Percentiles rank a stretch among this genome's conserved stretches.
Evolutionary conservation across 2,329 filamentous ascomycete genomes (phyloP).

Genomic region (Penicillium olsonii): DNA sequence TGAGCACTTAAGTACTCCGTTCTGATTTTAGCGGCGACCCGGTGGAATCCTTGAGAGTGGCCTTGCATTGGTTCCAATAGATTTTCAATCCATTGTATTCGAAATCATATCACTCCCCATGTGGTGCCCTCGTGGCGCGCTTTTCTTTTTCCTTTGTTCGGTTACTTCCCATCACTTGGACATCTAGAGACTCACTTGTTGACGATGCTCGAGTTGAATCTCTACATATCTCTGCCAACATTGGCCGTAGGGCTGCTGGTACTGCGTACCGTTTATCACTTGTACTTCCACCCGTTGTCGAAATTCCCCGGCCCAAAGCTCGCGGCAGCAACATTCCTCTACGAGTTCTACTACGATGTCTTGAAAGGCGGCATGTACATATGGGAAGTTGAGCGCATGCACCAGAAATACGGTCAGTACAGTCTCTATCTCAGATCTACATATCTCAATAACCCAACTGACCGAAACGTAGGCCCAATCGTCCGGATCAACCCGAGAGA

Average conservation of each 20-base stretch:
- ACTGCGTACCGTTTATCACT: slow-evolving; percentile 11
- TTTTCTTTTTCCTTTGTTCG: background rate
- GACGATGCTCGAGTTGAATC: background rate
- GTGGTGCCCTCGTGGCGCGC: background rate
- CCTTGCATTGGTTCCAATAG: background rate
- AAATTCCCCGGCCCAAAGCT: slow-evolving; percentile 36
- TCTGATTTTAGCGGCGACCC: background rate
- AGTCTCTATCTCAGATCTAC: too few relatives aligned
- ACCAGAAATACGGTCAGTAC: slow-evolving; percentile 35
- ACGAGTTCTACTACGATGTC: slow-evolving; percentile 39
- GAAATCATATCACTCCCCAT: background rate
- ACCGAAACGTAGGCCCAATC: slow-evolving; percentile 33
- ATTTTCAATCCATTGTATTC: background rate
- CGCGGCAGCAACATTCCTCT: slow-evolving; percentile 33
- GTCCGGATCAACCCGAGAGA: slow-evolving; percentile 41
- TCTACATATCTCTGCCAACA: background rate
- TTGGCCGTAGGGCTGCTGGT: slow-evolving; percentile 2
- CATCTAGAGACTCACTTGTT: too few relatives aligned
- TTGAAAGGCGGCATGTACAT: slow-evolving; percentile 31
- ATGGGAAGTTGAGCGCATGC: slow-evolving; percentile 32
- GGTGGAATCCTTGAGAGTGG: background rate
- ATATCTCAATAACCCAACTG: too few relatives aligned
- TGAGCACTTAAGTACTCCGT: background rate
- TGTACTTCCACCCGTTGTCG: slow-evolving; percentile 32
- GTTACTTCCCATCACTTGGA: background rate